A percentile compares a stretch with the other conserved stretches of the same genome.
These are phyloP conservation scores for Ceratocystis variospora DNA, from an alignment of 2,329 filamentous ascomycete species.

Conservation along the genomic window DNA sequence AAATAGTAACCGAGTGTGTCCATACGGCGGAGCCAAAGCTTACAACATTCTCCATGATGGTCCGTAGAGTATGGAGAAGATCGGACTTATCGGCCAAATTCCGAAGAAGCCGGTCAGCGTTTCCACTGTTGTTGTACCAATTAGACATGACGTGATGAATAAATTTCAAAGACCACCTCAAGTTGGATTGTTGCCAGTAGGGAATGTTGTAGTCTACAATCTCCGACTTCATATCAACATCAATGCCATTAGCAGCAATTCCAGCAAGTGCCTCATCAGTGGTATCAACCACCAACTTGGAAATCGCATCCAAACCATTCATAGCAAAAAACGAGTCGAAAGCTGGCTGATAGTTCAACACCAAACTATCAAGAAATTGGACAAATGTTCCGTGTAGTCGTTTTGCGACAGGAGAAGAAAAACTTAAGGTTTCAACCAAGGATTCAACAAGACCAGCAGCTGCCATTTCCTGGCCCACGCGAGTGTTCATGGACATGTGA, in stretches of 20 bases:
- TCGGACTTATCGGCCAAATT: constrained; percentile 91
- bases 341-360: constrained; percentile 72
- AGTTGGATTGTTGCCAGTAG: constrained; percentile 81
- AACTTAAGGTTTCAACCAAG: constrained; percentile 72
- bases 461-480: constrained; percentile 60
- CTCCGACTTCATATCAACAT: constrained; percentile 54
- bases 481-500: constrained; percentile 44
- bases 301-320: constrained; percentile 76
- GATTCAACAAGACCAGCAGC: constrained; percentile 81
- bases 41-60: constrained; percentile 65
- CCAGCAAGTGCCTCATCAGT: constrained; percentile 55
- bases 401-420: constrained; percentile 69
- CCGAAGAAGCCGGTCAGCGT: constrained; percentile 76
- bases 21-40: constrained; percentile 87
- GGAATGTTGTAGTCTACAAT: constrained; percentile 87
- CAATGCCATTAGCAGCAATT: constrained; percentile 59
- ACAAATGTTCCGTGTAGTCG: constrained; percentile 73
- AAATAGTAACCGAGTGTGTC: constrained; percentile 82
- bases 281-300: constrained; percentile 70
- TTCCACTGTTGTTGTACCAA: constrained; percentile 54
- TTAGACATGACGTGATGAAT: constrained; percentile 88
- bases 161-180: constrained; percentile 91
- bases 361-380: constrained; percentile 74
- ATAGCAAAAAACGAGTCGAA: constrained; percentile 71
- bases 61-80: constrained; percentile 62